Percentiles rank a stretch among this genome's conserved stretches.
These are phyloP conservation scores for Fusarium staphyleae DNA, from an alignment of 2,329 filamentous ascomycete genomes.

Conservation along the genomic window DNA sequence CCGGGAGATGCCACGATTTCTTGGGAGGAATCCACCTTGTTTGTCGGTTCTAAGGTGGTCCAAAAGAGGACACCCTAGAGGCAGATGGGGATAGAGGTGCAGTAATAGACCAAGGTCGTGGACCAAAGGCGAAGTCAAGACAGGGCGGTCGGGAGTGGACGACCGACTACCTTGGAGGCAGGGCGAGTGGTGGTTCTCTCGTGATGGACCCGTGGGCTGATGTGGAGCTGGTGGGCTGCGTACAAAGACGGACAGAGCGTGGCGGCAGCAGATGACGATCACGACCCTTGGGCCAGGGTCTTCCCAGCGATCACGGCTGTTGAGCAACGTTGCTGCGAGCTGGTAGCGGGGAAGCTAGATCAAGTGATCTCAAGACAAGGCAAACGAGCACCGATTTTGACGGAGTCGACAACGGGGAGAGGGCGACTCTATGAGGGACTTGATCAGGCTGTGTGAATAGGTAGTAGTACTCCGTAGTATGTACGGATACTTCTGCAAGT, in stretches of 20 bases:
- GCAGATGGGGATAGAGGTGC: slow-evolving; percentile 33
- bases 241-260: slow-evolving; percentile 29
- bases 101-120: slow-evolving; percentile 30
- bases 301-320: slow-evolving; percentile 23
- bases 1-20: slow-evolving; percentile 66
- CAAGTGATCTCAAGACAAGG: slow-evolving; percentile 13
- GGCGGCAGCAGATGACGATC: slow-evolving; percentile 38
- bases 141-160: slow-evolving; percentile 30
- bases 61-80: slow-evolving; percentile 48
- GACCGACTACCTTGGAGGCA: slow-evolving; percentile 19
- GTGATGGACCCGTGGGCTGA: slow-evolving; percentile 40
- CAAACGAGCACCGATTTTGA: slow-evolving; percentile 14
- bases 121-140: slow-evolving; percentile 28
- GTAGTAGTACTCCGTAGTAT: slow-evolving; percentile 13
- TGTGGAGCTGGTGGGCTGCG: slow-evolving; percentile 40
- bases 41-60: slow-evolving; percentile 50
- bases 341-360: slow-evolving; percentile 27
- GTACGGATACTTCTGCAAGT: too few species aligned
- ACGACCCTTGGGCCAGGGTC: slow-evolving; percentile 36
- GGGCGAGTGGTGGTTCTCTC: slow-evolving; percentile 32
- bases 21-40: slow-evolving; percentile 69
- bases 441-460: slow-evolving; percentile 19
- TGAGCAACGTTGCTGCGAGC: slow-evolving; percentile 27
- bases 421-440: slow-evolving; percentile 38
- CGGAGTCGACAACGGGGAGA: slow-evolving; percentile 5